Base-by-base conservation (phyloP, 768 basidiomycete species). In the Hericium coralloides region DNA sequence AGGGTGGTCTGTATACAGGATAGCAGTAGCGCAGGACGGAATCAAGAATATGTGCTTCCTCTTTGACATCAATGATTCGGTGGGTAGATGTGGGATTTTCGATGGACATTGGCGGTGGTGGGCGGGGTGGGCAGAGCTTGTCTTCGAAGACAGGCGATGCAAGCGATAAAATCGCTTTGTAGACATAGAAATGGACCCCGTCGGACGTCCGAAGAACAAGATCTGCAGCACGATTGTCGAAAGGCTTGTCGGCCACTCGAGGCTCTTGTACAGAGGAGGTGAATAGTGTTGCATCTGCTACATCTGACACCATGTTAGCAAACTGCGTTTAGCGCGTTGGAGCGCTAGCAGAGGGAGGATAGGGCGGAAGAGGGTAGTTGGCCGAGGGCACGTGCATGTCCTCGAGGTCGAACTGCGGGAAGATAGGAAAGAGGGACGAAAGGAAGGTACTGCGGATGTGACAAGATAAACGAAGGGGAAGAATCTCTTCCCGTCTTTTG, bases 131-230 rank as follows among this genome's bases (percentile, higher is more conserved):
- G 17, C 55, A 38, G 49, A 74, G 69, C 54, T 73, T 63, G 26
- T 60, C 57, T 22, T 66, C 60, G 56, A 45, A 45, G 43, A 45
- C 15, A 20, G 43, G 43, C 43, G 43, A 45, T n/a, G 43, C 43
- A 17, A 45, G 72, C 14, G 66, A 64, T 12, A 75, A 68, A 41
- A 74, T 68, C 12, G 65, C 57, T 18, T 60, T 69, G 60, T 71
- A 69, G 23, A 69, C 57, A 3, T 64, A 63, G 49, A 73, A 54
- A 26, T 41, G 12, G 23, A 45, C 53, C 15, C 22, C 10, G 22
- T 54, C 53, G 20, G 22, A 15, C 15, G 53, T 23, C 20, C 38
- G 22, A 7, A 54, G 53, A 22, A 43, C 26, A 12, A 54, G 14
- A 18, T 54, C 53, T 38, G 53, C 52, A 17, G n/a, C 20, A 9